These are phyloP conservation scores for Dictyostelium purpureum DNA, from an alignment of 78 protist species.

Conservation along the genomic window DNA sequence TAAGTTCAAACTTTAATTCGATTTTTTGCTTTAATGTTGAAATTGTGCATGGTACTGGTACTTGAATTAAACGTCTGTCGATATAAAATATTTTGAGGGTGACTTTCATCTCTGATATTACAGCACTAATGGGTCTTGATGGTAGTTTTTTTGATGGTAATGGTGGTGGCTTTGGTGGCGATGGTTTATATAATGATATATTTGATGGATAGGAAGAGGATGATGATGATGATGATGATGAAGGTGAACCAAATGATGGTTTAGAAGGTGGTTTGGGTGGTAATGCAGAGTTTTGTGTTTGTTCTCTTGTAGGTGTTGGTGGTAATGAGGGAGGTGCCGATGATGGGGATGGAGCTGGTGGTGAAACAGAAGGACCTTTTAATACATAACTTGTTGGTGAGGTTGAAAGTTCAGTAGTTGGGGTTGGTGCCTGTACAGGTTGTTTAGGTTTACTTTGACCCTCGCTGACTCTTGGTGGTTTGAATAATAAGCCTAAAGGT, in stretches of 20 bases:
- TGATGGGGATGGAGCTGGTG: background rate
- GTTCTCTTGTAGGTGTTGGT: background rate
- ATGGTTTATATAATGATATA: background rate
- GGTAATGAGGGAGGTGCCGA: background rate
- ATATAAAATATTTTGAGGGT: conserved; percentile 25
- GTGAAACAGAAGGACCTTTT: background rate
- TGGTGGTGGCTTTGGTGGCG: conserved; percentile 48
- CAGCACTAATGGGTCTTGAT: conserved; percentile 39
- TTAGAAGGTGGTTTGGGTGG: background rate
- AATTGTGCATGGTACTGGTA: conserved; percentile 4
- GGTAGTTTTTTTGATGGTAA: conserved; percentile 33
- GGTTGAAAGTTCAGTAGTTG: background rate
- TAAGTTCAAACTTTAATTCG: conserved; percentile 25
- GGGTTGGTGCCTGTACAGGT: background rate
- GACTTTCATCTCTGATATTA: background rate
- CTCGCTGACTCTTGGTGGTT: conserved; percentile 57
- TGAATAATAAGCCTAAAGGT: conserved; percentile 25
- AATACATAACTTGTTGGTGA: background rate
- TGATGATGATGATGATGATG: conserved; percentile 2
- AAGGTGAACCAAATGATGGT: background rate
- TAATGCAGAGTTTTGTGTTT: too few species aligned
- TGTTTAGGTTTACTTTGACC: background rate
- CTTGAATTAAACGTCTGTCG: conserved; percentile 53
- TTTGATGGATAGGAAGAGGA: background rate
- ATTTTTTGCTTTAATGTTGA: conserved; percentile 31